These are phyloP conservation scores for Oemleria cerasiformis DNA, from an alignment of 306 rosid species.

Conservation along the genomic window DNA sequence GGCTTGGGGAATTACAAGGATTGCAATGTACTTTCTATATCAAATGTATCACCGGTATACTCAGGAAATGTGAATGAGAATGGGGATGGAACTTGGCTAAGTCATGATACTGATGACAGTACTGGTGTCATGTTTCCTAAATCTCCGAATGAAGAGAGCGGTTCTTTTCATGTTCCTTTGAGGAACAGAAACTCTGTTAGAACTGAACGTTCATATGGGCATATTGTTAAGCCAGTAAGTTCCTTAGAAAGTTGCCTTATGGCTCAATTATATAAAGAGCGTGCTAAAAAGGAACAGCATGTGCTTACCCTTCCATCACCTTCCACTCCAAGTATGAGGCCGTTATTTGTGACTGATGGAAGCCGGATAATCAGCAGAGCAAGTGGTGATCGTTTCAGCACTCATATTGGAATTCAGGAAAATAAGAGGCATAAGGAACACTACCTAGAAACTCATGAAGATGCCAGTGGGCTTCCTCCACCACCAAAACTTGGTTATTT, in stretches of 20 bases:
- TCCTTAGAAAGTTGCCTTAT: constrained; percentile 76
- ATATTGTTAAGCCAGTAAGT: constrained; percentile 41
- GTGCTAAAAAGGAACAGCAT: constrained; percentile 48
- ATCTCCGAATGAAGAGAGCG: constrained; percentile 30
- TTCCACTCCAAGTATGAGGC: constrained; percentile 37
- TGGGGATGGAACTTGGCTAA: constrained; percentile 31
- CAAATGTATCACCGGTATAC: constrained; percentile 32
- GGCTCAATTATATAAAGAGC: constrained; percentile 72
- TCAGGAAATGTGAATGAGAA: constrained; percentile 27
- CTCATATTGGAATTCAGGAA: constrained; percentile 34
- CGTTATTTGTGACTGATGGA: constrained; percentile 61
- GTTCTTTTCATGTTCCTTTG: constrained; percentile 31
- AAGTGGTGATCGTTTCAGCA: constrained; percentile 25
- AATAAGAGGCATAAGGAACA: constrained; percentile 34
- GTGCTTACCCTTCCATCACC: constrained; percentile 44
- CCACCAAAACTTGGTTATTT: constrained; percentile 32
- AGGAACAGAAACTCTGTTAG: constrained; percentile 50
- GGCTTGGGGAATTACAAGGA: constrained; percentile 18
- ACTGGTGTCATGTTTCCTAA: constrained; percentile 21
- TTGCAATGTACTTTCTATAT: constrained; percentile 38
- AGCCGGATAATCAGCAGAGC: constrained; percentile 49
- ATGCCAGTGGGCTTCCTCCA: constrained; percentile 43
- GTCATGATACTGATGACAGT: constrained; percentile 29
- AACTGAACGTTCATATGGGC: constrained; percentile 31
- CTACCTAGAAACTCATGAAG: constrained; percentile 29